phyloP scores from a whole-genome alignment of 805 yeast species.

The Candida nitratophila region DNA sequence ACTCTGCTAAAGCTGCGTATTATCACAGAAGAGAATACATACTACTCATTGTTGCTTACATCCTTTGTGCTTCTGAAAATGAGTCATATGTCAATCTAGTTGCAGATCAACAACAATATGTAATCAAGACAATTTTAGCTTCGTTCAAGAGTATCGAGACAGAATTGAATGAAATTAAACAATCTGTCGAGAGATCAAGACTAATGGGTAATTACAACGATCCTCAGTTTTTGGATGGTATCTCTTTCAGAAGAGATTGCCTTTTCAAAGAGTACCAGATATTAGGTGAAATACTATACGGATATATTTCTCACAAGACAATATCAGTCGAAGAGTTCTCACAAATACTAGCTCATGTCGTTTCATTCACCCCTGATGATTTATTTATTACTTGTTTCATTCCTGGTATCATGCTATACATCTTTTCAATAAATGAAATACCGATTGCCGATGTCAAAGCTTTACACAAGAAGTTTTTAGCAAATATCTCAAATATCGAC shows the following conservation, averaged over 20 bases:
- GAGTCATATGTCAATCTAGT: background rate
- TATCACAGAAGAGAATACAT: conserved; percentile 66
- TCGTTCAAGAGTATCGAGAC: conserved; percentile 55
- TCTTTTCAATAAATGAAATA: conserved; percentile 30
- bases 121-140: conserved; percentile 38
- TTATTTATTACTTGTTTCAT: conserved; percentile 55
- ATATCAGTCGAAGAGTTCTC: conserved; percentile 28
- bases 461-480: conserved; percentile 30
- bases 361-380: conserved; percentile 51
- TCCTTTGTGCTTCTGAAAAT: conserved; percentile 19
- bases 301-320: conserved; percentile 35
- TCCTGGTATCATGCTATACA: conserved; percentile 47
- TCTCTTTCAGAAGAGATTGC: conserved; percentile 55
- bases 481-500: conserved; percentile 31
- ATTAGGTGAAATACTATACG: conserved; percentile 58
- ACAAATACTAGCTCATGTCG: conserved; percentile 37
- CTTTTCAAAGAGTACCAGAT: conserved; percentile 63
- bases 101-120: conserved; percentile 4
- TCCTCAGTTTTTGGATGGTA: conserved; percentile 36
- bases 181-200: conserved; percentile 42
- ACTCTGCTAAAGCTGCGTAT: conserved; percentile 61
- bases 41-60: conserved; percentile 53
- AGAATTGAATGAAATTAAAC: conserved; percentile 47
- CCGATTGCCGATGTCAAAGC: conserved; percentile 30
- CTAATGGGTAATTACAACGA: conserved; percentile 44